Percentiles rank a stretch among this genome's conserved stretches.
These are phyloP conservation scores for Trifolium repens DNA, from an alignment of 306 rosid genomes.

Conservation along the genomic window DNA sequence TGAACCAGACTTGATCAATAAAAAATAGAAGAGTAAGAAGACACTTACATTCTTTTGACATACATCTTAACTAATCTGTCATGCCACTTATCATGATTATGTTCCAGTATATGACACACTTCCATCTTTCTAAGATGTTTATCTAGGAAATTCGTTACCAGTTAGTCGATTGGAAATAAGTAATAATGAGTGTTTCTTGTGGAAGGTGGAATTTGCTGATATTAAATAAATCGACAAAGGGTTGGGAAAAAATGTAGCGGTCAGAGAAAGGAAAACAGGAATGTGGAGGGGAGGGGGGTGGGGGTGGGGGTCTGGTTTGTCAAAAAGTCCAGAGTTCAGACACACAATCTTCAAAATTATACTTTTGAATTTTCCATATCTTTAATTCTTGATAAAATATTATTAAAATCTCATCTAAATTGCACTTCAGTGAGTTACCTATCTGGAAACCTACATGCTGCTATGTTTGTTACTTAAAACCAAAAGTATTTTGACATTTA, in stretches of 20 bases:
- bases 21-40: constrained; percentile 17
- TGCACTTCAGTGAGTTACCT: neutral
- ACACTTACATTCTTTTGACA: constrained; percentile 1
- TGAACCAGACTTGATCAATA: constrained; percentile 17
- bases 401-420: constrained; percentile 15
- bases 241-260: neutral
- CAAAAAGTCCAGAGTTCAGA: constrained; percentile 18
- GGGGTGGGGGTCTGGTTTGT: neutral
- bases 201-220: neutral
- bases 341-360: constrained; percentile 13
- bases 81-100: neutral
- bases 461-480: constrained; percentile 1
- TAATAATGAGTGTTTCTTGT: neutral
- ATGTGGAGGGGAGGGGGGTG: neutral
- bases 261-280: constrained; percentile 20
- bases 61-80: constrained; percentile 15
- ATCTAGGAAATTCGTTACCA: neutral
- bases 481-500: constrained; percentile 8
- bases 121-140: constrained; percentile 22
- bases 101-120: neutral
- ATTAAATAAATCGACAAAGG: neutral
- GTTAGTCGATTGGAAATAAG: neutral
- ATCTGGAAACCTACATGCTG: constrained; percentile 13
- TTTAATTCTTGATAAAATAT: constrained; percentile 33
- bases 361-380: constrained; percentile 8